Base-by-base conservation (phyloP, 176 grass and related monocot species). In the Musa acuminata region DNA sequence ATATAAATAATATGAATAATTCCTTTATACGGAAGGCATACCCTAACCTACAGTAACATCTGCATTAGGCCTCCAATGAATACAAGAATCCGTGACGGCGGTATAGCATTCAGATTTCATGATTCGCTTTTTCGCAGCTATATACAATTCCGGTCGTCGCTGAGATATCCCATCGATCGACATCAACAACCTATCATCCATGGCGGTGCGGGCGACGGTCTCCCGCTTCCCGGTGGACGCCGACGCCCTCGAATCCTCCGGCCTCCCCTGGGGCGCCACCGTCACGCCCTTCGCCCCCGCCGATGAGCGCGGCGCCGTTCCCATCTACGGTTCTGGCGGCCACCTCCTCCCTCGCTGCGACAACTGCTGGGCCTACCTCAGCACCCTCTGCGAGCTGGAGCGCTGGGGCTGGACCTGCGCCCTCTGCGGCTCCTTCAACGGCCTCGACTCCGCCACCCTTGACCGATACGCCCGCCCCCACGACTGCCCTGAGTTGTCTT, bases 291-390 rank as follows among this genome's bases (percentile, higher is more conserved):
- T 99, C 86, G 71, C 90, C 49, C 77, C 82, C 51, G 22, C 50
- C 4, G 95, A 94, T 78, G 95, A 99, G 84, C 72, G 52, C 43
- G 90, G 90, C 64, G 79, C 80, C 48, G 60, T 80, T 13, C 90
- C 90, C 1, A 8, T 76, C 29, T 71, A 51, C 13, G 90, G 86
- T n/a, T 13, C 51, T 71, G 76, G 53, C 12, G 90, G 85, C 17
- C 81, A 93, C 64, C 86, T 69, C 11, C 72, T 99, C 62, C 95
- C 95, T 25, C 95, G 95, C 35, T 99, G 95, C 84, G 88, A 99
- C 50, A 72, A 78, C 75, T 99, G 95, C 88, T 99, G 88, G 86
- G 90, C 80, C 24, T 99, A 99, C 79, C 52, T 91, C 51, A 87
- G 78, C 78, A 78, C 70, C 63, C 68, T 83, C 84, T 91, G 88